Evolutionary conservation across 169 alveolate species (phyloP).

Genomic region (Cryptosporidium parvum): DNA sequence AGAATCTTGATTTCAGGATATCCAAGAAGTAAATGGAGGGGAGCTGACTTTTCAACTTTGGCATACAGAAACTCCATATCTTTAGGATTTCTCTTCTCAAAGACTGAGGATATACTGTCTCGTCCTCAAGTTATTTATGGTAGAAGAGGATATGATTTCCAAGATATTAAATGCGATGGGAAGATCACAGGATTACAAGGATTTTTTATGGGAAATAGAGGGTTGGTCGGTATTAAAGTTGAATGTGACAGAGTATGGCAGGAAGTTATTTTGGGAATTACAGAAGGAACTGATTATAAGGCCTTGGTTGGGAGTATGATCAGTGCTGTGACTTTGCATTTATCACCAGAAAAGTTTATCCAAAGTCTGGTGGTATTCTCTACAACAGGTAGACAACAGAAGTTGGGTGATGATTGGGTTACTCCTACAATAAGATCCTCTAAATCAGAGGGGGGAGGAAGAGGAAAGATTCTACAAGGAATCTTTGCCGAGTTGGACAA

Average conservation of each 20-base stretch:
- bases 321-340: slow-evolving; percentile 58
- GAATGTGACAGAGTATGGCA: slow-evolving; percentile 74
- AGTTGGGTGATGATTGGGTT: slow-evolving; percentile 56
- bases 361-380: slow-evolving; percentile 53
- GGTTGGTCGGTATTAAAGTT: slow-evolving; percentile 57
- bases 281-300: slow-evolving; percentile 66
- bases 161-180: slow-evolving; percentile 70
- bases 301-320: slow-evolving; percentile 64
- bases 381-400: slow-evolving; percentile 54
- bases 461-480: slow-evolving; percentile 44
- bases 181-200: slow-evolving; percentile 60
- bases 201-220: slow-evolving; percentile 72
- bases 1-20: slow-evolving; percentile 65
- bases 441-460: slow-evolving; percentile 63
- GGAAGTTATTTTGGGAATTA: slow-evolving; percentile 54
- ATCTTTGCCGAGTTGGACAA: slow-evolving; percentile 61
- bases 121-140: slow-evolving; percentile 56
- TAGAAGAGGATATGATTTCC: slow-evolving; percentile 61
- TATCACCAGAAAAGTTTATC: slow-evolving; percentile 71
- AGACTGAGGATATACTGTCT: slow-evolving; percentile 56
- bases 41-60: slow-evolving; percentile 24
- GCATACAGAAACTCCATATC: slow-evolving; percentile 63
- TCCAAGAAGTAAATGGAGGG: slow-evolving; percentile 61
- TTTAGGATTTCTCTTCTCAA: slow-evolving; percentile 47
- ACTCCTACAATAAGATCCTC: slow-evolving; percentile 61